A percentile compares a stretch with the other conserved stretches of the same genome.
Conservation (phyloP, 495 filamentous ascomycete species). For the Lophiostoma macrostomum region DNA sequence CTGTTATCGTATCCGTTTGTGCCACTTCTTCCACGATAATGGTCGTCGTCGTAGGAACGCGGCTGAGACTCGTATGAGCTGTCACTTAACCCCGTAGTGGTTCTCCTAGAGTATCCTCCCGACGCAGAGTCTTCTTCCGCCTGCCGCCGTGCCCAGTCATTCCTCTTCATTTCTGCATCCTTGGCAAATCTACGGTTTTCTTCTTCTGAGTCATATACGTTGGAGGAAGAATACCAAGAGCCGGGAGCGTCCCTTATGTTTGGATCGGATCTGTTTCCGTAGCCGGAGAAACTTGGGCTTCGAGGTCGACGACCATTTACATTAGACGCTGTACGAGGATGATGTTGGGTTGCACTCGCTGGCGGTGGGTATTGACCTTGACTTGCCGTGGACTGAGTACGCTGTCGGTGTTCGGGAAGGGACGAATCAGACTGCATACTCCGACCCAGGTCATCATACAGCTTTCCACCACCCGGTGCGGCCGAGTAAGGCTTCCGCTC, state of each 20-base stretch:
- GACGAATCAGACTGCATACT: conserved; percentile 21
- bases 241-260: conserved; percentile 21
- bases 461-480: conserved; percentile 55
- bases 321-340: conserved; percentile 27
- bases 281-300: conserved; percentile 29
- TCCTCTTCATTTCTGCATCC: conserved; percentile 26
- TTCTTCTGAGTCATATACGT: conserved; percentile 26
- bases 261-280: conserved; percentile 27
- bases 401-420: conserved; percentile 9
- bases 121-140: conserved; percentile 22
- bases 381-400: conserved; percentile 26
- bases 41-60: conserved; percentile 25
- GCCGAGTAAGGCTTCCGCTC: conserved; percentile 61
- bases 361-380: conserved; percentile 19
- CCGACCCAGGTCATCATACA: conserved; percentile 44
- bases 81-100: conserved; percentile 11
- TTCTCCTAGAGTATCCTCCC: conserved; percentile 4
- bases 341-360: conserved; percentile 3
- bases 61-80: conserved; percentile 22
- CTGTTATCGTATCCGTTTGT: conserved; percentile 23
- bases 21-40: conserved; percentile 7
- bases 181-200: conserved; percentile 26
- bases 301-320: conserved; percentile 20
- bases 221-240: conserved; percentile 23
- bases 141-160: conserved; percentile 29